Evolutionary conservation across 1,284 basidiomycete genomes (phyloP), one percentile per base, ranked within the genome.

Genomic region (Rhodotorula sp.): DNA sequence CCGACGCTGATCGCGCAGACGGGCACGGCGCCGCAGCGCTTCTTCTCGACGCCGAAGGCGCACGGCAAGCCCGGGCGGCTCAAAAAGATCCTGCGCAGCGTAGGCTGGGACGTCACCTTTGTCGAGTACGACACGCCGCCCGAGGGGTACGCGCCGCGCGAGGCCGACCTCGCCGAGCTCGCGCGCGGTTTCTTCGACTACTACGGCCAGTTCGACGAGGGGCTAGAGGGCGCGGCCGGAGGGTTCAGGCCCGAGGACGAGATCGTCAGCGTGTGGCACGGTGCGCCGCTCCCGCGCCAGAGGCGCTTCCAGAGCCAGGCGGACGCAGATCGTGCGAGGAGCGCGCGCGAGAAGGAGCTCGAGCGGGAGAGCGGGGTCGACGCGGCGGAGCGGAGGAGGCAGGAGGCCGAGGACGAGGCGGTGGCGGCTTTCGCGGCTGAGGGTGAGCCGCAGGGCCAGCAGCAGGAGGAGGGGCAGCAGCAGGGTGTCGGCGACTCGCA

Each of bases 21-120:
- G 65, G 23, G 60, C 68, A 54, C 72, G 14, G 21, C 70, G 57
- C 59, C 55, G 16, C 34, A 72, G 58, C 62, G 72, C 74, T 67
- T 81, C 77, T 75, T 67, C 71, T 73, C 70, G 54, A 74, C 64
- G 45, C 73, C 59, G 42, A 59, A 60, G 56, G 72, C 58, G 58
- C 67, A 56, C 65, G 46, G 61, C 5, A 16, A 44, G n/a, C n/a
- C 23, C 44, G 42, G n/a, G 12, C 50, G 49, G 41, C 44, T 54
- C 8, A 73, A 50, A 64, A 71, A 50, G 73, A 58, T 70, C 46
- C 49, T 65, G 21, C 42, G 62, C 41, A 66, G 65, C 41, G 66
- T 69, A 17, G 75, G 75, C 4, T 74, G 70, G 70, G 71, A 74
- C 63, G 65, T 67, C 25, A 74, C 75, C 25, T 76, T 76, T 42